phyloP scores from a whole-genome alignment of 352 stramenopile species.

The Ophiocytium majus region DNA sequence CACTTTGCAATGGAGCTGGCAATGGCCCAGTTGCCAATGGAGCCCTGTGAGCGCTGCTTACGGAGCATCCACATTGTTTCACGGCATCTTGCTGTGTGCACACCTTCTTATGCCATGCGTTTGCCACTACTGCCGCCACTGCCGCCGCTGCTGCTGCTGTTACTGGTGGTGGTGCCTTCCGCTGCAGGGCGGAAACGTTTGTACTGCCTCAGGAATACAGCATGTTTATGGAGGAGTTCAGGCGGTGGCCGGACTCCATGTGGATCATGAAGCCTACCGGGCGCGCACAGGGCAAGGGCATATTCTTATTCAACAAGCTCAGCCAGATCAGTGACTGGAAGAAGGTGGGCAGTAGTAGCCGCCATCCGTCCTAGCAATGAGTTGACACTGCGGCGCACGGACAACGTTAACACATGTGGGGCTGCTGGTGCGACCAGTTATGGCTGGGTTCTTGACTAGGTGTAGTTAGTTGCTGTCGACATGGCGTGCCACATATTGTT shows the following conservation, averaged over 20 bases:
- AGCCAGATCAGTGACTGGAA: slow-evolving; percentile 87
- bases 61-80: no score
- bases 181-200: slow-evolving; percentile 76
- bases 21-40: no score
- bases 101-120: background rate
- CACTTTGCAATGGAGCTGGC: no score
- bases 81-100: background rate
- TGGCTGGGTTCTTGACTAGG: no score
- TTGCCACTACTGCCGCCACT: background rate
- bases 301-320: slow-evolving; percentile 86
- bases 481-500: no score
- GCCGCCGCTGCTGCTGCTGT: background rate
- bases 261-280: slow-evolving; percentile 96
- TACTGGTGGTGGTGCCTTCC: slow-evolving; percentile 69
- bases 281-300: slow-evolving; percentile 76
- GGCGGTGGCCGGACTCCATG: slow-evolving; percentile 70
- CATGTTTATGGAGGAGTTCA: slow-evolving; percentile 80
- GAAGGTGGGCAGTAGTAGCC: slow-evolving; percentile 58
- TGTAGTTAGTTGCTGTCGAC: no score
- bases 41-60: no score
- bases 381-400: no score
- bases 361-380: no score
- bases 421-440: no score
- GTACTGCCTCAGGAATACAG: slow-evolving; percentile 85
- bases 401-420: no score